These are phyloP conservation scores for Tritrichomonas musculus DNA, from an alignment of 208 protist genomes.

Conservation along the genomic window DNA sequence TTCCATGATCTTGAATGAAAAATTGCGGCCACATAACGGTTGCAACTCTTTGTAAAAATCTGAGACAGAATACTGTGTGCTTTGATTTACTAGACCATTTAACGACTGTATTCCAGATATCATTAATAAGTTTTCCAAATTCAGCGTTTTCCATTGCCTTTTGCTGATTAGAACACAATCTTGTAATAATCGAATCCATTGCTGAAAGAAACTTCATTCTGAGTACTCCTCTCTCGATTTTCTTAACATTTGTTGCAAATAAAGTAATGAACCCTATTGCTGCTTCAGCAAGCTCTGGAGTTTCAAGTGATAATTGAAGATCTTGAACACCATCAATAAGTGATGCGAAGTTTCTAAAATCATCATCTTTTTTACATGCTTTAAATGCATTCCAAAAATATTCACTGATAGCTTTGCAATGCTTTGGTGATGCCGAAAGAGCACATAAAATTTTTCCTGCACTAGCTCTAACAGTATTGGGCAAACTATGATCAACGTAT, in stretches of 20 bases:
- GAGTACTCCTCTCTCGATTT: constrained; percentile 3
- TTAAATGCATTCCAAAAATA: neutral
- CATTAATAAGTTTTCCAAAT: neutral
- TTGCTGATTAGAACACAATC: neutral
- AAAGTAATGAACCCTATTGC: neutral
- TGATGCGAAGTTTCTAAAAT: neutral
- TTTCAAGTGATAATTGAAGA: neutral
- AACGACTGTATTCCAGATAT: neutral
- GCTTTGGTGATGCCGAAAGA: neutral
- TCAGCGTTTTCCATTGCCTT: neutral
- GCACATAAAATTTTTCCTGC: neutral
- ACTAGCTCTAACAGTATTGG: neutral
- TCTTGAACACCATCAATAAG: neutral
- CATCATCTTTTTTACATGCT: neutral
- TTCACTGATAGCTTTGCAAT: neutral
- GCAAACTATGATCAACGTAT: neutral
- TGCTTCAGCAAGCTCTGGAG: neutral
- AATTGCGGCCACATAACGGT: neutral
- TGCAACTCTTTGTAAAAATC: neutral
- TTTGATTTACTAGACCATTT: constrained; percentile 1
- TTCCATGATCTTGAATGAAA: neutral
- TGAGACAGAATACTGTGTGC: neutral
- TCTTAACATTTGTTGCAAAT: neutral
- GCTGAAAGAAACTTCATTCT: neutral
- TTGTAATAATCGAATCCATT: neutral